These are phyloP conservation scores for Rheum nobile DNA, from an alignment of 148 eudicot genomes.

Conservation along the genomic window DNA sequence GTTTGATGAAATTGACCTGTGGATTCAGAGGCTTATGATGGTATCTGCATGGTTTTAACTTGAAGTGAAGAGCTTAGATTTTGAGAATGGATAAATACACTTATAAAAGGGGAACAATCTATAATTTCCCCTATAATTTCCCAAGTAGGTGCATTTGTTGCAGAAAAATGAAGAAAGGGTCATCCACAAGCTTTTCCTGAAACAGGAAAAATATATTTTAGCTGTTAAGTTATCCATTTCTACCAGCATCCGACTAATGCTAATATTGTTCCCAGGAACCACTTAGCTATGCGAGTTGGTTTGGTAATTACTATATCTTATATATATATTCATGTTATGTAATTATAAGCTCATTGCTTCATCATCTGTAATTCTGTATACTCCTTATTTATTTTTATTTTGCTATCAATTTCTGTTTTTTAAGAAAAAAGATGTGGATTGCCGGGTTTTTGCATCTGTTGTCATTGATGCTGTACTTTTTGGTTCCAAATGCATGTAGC, in stretches of 20 bases:
- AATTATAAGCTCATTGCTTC: background rate
- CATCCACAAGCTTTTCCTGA: background rate
- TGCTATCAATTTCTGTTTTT: background rate
- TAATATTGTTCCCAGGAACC: background rate
- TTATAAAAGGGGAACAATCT: background rate
- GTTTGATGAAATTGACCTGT: background rate
- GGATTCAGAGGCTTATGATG: background rate
- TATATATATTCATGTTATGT: background rate
- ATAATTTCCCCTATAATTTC: background rate
- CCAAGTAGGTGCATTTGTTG: background rate
- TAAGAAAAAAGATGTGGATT: background rate
- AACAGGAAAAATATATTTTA: background rate
- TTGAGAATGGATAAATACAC: background rate
- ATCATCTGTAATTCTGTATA: background rate
- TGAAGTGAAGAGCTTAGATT: background rate
- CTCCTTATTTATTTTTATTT: background rate
- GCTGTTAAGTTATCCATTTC: background rate
- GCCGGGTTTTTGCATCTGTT: background rate
- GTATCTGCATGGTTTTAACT: background rate
- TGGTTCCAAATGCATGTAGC: background rate
- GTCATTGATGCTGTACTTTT: background rate
- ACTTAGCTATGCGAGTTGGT: background rate
- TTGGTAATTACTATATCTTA: background rate
- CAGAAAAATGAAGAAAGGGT: background rate
- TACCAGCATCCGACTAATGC: background rate